A percentile compares a stretch with the other conserved stretches of the same genome.
These are phyloP conservation scores for Geotrichum europaeum DNA, from an alignment of 1,139 yeast species.

Conservation along the genomic window DNA sequence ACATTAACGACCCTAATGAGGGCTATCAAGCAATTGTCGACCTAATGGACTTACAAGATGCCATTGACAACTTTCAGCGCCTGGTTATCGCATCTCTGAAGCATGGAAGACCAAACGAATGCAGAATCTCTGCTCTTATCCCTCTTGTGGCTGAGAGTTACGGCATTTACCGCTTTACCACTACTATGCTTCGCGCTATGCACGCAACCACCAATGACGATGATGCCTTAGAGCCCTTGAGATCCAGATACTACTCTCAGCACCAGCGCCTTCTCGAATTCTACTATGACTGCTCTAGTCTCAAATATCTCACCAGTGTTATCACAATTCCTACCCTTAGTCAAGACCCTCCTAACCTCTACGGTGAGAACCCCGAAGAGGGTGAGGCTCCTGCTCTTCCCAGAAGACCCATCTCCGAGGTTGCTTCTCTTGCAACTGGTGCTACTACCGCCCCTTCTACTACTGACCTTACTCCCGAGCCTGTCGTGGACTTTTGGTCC, in stretches of 20 bases:
- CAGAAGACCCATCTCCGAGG: slow-evolving; percentile 37
- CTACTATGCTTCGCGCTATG: slow-evolving; percentile 88
- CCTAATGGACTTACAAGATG: slow-evolving; percentile 80
- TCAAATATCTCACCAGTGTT: slow-evolving; percentile 75
- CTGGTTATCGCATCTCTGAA: slow-evolving; percentile 69
- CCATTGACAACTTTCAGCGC: slow-evolving; percentile 73
- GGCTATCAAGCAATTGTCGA: slow-evolving; percentile 88
- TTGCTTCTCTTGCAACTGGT: slow-evolving; percentile 33
- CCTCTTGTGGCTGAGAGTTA: slow-evolving; percentile 91
- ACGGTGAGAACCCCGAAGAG: slow-evolving; percentile 41
- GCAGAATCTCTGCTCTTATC: slow-evolving; percentile 80
- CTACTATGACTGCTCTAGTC: slow-evolving; percentile 83
- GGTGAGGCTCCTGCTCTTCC: slow-evolving; percentile 41
- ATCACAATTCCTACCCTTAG: slow-evolving; percentile 83
- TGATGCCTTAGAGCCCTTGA: slow-evolving; percentile 71
- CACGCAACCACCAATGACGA: slow-evolving; percentile 69
- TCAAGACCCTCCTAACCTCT: slow-evolving; percentile 61
- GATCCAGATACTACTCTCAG: slow-evolving; percentile 70
- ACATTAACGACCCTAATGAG: slow-evolving; percentile 90
- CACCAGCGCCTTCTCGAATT: slow-evolving; percentile 76
- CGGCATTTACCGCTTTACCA: slow-evolving; percentile 84
- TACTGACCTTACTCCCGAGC: slow-evolving; percentile 29
- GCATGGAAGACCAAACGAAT: slow-evolving; percentile 62
- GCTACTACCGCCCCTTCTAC: slow-evolving; percentile 43
- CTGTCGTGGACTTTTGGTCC: slow-evolving; percentile 46